These are phyloP conservation scores for Fusarium azukiicola DNA, from an alignment of 2,329 filamentous ascomycete genomes.

Conservation along the genomic window DNA sequence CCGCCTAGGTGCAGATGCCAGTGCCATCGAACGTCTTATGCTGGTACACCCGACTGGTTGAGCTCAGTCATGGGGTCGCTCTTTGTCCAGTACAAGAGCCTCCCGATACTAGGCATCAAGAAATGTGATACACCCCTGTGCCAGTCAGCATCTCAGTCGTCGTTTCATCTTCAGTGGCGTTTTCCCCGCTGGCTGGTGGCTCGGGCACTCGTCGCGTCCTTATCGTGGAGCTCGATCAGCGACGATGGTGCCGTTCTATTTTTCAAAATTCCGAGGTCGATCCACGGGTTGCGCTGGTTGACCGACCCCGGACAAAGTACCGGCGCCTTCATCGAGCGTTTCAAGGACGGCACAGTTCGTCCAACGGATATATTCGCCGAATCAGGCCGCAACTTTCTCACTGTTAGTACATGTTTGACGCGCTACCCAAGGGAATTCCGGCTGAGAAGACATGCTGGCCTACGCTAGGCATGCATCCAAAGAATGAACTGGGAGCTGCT, in stretches of 20 bases:
- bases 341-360: neutral
- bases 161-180: neutral
- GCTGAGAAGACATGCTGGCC: neutral
- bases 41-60: neutral
- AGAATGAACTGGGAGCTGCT: neutral
- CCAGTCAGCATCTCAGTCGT: neutral
- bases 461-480: neutral
- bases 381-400: neutral
- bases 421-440: too few species aligned
- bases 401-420: neutral
- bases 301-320: too few species aligned
- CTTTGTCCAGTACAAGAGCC: slow-evolving; percentile 4
- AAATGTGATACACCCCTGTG: neutral
- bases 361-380: neutral
- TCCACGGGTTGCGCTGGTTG: too few species aligned
- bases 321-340: neutral
- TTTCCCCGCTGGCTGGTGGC: slow-evolving; percentile 1
- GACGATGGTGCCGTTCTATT: neutral
- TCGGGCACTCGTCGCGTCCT: neutral
- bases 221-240: neutral
- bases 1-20: slow-evolving; percentile 7
- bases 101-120: neutral
- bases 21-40: neutral
- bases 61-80: neutral
- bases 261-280: neutral